Evolutionary conservation across 2,329 filamentous ascomycete species (phyloP).

Genomic region (Torrubiellomyces zombiae): DNA sequence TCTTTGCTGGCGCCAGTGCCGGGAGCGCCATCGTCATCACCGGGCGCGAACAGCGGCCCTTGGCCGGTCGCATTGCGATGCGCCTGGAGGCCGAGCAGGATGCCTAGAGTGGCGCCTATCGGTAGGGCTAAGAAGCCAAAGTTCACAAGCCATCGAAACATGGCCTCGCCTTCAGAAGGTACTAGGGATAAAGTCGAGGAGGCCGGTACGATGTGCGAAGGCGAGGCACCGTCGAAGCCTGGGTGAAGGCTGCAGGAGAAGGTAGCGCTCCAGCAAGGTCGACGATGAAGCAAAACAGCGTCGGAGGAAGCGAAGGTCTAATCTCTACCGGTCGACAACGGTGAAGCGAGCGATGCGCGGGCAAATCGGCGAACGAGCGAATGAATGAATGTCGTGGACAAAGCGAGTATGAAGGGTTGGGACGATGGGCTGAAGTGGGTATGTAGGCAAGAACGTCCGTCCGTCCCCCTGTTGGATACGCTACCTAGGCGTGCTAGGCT

Average conservation of each 20-base stretch:
- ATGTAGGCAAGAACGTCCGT: no score
- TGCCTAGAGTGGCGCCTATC: constrained; percentile 29
- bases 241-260: not conserved
- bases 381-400: no score
- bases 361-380: no score
- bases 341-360: constrained; percentile 4
- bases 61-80: constrained; percentile 24
- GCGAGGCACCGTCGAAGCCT: not conserved
- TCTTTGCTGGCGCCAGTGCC: constrained; percentile 13
- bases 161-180: constrained; percentile 11
- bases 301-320: not conserved
- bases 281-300: not conserved
- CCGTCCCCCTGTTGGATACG: no score
- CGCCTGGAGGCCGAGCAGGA: constrained; percentile 31
- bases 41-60: constrained; percentile 22
- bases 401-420: no score
- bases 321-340: not conserved
- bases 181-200: not conserved
- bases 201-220: not conserved
- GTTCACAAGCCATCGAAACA: constrained; percentile 31
- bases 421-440: no score
- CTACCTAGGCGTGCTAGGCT: no score
- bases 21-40: constrained; percentile 7
- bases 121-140: constrained; percentile 30
- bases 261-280: not conserved